These are phyloP conservation scores for Grifola frondosa DNA, from an alignment of 1,284 basidiomycete species.

Conservation along the genomic window DNA sequence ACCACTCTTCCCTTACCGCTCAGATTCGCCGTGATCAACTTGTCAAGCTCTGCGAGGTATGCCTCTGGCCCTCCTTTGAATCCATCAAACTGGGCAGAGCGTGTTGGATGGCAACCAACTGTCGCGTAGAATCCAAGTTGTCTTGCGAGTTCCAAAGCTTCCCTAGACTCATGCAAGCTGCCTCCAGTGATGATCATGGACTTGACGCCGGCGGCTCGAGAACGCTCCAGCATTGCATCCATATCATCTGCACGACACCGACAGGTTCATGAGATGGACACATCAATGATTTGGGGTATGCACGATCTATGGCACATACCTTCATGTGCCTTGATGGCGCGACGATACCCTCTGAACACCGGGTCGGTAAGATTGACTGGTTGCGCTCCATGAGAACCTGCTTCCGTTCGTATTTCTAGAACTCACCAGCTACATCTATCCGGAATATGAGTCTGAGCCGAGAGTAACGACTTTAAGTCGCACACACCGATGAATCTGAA, in stretches of 20 bases:
- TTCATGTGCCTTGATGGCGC: slow-evolving; percentile 52
- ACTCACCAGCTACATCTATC: slow-evolving; percentile 47
- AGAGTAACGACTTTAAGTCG: no score
- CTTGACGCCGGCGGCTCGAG: slow-evolving; percentile 64
- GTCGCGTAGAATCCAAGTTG: slow-evolving; percentile 70
- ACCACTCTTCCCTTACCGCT: slow-evolving; percentile 61
- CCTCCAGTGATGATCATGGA: slow-evolving; percentile 85
- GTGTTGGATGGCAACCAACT: slow-evolving; percentile 86
- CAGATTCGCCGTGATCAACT: slow-evolving; percentile 55
- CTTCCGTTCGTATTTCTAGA: not conserved
- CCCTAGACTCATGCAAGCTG: slow-evolving; percentile 64
- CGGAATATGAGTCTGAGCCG: not conserved
- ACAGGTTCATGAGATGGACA: not conserved
- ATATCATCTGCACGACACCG: slow-evolving; percentile 83
- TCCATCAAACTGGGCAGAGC: slow-evolving; percentile 73
- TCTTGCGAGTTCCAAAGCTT: slow-evolving; percentile 64
- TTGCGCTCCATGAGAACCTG: not conserved
- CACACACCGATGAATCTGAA: slow-evolving; percentile 41
- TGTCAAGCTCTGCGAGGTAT: slow-evolving; percentile 65
- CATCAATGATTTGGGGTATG: not conserved
- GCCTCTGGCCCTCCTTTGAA: slow-evolving; percentile 58
- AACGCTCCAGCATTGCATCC: slow-evolving; percentile 58
- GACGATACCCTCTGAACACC: slow-evolving; percentile 57
- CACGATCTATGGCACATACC: slow-evolving; percentile 32
- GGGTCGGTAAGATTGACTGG: slow-evolving; percentile 64